These are phyloP conservation scores for Backusella liffmaniae DNA, from an alignment of 192 early-diverging fungal genomes.

Conservation along the genomic window DNA sequence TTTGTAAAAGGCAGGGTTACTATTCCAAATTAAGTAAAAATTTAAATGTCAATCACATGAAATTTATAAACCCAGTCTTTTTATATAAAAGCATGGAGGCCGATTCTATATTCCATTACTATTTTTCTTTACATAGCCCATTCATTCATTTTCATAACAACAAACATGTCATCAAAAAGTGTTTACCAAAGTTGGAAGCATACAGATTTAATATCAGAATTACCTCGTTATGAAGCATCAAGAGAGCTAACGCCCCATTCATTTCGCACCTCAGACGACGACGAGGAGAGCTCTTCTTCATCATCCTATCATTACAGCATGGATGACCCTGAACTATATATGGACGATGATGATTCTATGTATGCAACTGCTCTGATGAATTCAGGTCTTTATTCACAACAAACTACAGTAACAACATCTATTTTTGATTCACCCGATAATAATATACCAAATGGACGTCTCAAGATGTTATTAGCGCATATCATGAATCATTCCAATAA, in stretches of 20 bases:
- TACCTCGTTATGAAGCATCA: background rate
- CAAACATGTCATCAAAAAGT: background rate
- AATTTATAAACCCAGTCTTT: slow-evolving; percentile 1
- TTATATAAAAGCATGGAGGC: background rate
- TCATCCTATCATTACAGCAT: background rate
- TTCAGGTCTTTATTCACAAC: background rate
- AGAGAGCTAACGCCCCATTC: background rate
- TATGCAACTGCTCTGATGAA: background rate
- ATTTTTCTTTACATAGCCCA: background rate
- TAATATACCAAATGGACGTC: slow-evolving; percentile 3
- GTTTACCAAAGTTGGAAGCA: background rate
- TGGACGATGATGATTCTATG: background rate
- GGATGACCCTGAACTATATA: background rate
- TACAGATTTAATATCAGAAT: slow-evolving; percentile 4
- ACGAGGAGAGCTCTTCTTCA: background rate
- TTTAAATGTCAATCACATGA: slow-evolving; percentile 8
- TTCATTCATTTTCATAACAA: slow-evolving; percentile 4
- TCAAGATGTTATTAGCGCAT: slow-evolving; percentile 3
- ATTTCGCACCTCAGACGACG: background rate
- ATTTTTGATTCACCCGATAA: slow-evolving; percentile 2
- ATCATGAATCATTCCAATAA: background rate
- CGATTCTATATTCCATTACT: background rate
- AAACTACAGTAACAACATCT: background rate
- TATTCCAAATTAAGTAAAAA: background rate
- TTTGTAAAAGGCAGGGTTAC: background rate